phyloP scores from a whole-genome alignment of 2,329 filamentous ascomycete species.

The Salinomyces thailandicus region DNA sequence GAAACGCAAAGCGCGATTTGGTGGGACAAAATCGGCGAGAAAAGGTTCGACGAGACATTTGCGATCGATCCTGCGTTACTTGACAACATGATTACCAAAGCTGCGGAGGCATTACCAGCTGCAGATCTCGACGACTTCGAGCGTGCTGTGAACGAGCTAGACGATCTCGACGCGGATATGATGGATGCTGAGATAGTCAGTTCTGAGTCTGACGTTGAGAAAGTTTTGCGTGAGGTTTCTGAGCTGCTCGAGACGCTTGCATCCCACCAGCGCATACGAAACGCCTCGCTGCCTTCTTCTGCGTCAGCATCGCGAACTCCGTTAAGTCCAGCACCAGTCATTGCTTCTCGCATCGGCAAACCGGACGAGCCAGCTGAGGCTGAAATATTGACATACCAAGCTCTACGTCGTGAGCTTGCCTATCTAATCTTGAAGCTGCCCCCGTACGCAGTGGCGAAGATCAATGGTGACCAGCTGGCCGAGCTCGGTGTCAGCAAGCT shows the following conservation, averaged over 20 bases:
- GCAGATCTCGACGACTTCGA: conserved; percentile 24
- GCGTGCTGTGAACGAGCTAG: conserved; percentile 18
- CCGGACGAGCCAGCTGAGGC: conserved; percentile 54
- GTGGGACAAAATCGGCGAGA: conserved; percentile 63
- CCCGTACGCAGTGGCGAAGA: conserved; percentile 74
- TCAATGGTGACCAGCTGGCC: conserved; percentile 76
- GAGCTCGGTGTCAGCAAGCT: conserved; percentile 73
- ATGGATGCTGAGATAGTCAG: conserved; percentile 13
- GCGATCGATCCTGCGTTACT: conserved; percentile 40
- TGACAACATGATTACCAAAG: conserved; percentile 7
- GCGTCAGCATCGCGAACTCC: conserved; percentile 16
- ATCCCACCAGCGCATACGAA: conserved; percentile 70
- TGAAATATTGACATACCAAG: conserved; percentile 54
- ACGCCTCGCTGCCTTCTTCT: conserved; percentile 51
- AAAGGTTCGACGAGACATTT: conserved; percentile 54
- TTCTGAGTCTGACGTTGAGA: conserved; percentile 28
- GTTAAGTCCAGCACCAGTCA: conserved; percentile 54
- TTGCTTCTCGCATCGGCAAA: conserved; percentile 43
- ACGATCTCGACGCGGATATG: conserved; percentile 13
- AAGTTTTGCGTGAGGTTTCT: conserved; percentile 59
- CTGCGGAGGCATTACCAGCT: neutral
- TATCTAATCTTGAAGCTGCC: conserved; percentile 66
- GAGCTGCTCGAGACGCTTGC: conserved; percentile 66
- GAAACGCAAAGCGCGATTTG: conserved; percentile 58
- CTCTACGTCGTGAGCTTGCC: conserved; percentile 63